Percentiles rank a stretch among this genome's conserved stretches.
These are phyloP conservation scores for Vigna nakashimae DNA, from an alignment of 306 rosid species.

Conservation along the genomic window DNA sequence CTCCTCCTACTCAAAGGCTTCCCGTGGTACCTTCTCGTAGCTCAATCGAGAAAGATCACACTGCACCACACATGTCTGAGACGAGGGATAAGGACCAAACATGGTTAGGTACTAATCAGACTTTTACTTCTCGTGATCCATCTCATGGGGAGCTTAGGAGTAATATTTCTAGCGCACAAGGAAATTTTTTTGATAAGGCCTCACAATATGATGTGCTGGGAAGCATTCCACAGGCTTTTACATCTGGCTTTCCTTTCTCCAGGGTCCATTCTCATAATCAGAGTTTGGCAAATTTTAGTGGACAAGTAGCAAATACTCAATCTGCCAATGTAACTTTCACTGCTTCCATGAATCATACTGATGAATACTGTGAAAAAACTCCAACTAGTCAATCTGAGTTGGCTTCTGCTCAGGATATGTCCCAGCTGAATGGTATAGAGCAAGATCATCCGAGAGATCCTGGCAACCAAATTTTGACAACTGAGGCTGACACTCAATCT, in stretches of 20 bases:
- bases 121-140: slow-evolving; percentile 57
- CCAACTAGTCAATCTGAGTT: slow-evolving; percentile 59
- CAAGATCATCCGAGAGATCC: slow-evolving; percentile 53
- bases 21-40: slow-evolving; percentile 61
- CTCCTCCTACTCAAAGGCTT: slow-evolving; percentile 82
- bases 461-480: slow-evolving; percentile 50
- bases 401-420: slow-evolving; percentile 52
- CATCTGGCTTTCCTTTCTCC: slow-evolving; percentile 70
- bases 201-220: slow-evolving; percentile 58
- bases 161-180: slow-evolving; percentile 56
- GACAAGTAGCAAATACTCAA: slow-evolving; percentile 57
- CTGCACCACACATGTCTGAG: slow-evolving; percentile 53
- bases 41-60: slow-evolving; percentile 56
- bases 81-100: slow-evolving; percentile 61
- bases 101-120: slow-evolving; percentile 57
- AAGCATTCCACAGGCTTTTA: slow-evolving; percentile 55
- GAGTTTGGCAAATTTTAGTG: slow-evolving; percentile 55
- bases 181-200: slow-evolving; percentile 55
- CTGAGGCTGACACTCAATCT: slow-evolving; percentile 53
- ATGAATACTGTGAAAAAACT: slow-evolving; percentile 61
- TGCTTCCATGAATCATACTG: slow-evolving; percentile 59
- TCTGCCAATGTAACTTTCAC: slow-evolving; percentile 52
- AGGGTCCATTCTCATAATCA: slow-evolving; percentile 65
- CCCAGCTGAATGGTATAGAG: slow-evolving; percentile 58
- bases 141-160: slow-evolving; percentile 68